Evolutionary conservation across 768 basidiomycete species (phyloP).

Genomic region (Lentinula boryana): DNA sequence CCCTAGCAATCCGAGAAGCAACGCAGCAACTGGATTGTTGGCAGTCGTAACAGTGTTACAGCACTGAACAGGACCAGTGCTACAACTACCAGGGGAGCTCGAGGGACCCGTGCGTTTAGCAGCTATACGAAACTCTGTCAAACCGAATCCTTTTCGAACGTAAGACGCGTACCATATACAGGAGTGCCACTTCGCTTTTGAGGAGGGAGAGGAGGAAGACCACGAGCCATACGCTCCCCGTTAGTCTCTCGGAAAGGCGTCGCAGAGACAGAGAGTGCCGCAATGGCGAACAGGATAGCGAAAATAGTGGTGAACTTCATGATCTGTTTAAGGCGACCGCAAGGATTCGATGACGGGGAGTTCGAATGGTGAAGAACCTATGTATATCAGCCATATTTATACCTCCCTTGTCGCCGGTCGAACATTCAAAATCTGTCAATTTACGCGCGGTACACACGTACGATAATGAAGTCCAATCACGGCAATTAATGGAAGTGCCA

Average conservation of each 20-base stretch:
- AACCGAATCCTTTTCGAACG: not conserved
- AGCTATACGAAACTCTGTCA: conserved; percentile 15
- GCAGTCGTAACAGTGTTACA: conserved; percentile 27
- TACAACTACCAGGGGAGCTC: conserved; percentile 24
- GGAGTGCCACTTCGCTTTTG: conserved; percentile 26
- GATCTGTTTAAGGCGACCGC: not conserved
- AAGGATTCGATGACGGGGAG: not conserved
- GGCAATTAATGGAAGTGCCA: not conserved
- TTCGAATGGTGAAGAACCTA: not conserved
- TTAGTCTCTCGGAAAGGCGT: conserved; percentile 35
- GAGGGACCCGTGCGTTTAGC: conserved; percentile 34
- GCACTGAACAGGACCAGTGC: conserved; percentile 37
- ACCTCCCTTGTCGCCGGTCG: not conserved
- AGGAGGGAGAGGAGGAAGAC: conserved; percentile 45
- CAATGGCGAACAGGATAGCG: conserved; percentile 31
- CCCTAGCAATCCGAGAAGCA: conserved; percentile 25
- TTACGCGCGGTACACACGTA: not conserved
- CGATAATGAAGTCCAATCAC: not conserved
- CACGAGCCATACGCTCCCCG: conserved; percentile 47
- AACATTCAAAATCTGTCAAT: not conserved
- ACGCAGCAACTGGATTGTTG: conserved; percentile 7
- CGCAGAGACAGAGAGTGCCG: conserved; percentile 28
- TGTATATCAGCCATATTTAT: not conserved
- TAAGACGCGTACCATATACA: conserved; percentile 20
- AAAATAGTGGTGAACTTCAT: conserved; percentile 38